phyloP scores from a whole-genome alignment of 2,329 filamentous ascomycete species.

The Blastomyces gilchristii region DNA sequence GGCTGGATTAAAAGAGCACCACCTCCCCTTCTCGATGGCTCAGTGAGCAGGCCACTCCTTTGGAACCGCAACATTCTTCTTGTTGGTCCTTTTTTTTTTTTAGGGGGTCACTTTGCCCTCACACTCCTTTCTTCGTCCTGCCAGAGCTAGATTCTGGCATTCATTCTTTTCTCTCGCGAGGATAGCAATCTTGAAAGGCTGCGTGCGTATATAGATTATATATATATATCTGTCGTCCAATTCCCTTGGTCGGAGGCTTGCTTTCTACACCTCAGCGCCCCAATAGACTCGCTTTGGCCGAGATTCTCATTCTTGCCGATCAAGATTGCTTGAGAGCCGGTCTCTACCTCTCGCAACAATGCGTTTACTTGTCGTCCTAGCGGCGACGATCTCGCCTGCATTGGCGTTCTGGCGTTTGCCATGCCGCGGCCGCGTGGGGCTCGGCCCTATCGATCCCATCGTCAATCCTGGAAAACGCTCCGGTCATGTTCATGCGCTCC shows the following conservation, averaged over 20 bases:
- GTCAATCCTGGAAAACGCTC: not conserved
- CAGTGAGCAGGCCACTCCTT: not conserved
- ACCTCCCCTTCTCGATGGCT: not conserved
- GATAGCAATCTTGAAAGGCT: not conserved
- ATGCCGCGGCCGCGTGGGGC: not conserved
- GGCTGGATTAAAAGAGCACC: not conserved
- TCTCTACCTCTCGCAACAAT: not conserved
- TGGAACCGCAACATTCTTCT: not conserved
- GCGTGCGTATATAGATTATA: not conserved
- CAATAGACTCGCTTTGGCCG: not conserved
- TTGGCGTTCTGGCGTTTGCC: not conserved
- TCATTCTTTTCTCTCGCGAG: not conserved
- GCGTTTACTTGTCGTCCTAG: not conserved
- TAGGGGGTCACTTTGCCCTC: not conserved
- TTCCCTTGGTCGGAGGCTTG: not conserved
- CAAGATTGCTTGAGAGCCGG: not conserved
- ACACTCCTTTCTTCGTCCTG: not conserved
- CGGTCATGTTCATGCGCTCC: not conserved
- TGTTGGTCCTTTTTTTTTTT: not conserved
- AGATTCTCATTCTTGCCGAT: not conserved
- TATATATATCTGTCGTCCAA: not conserved
- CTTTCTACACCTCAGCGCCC: not conserved
- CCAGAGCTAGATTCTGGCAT: not conserved
- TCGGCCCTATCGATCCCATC: not conserved
- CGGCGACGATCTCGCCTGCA: not conserved